Evolutionary conservation across 257 asterid genomes (phyloP).

Genomic region (Solanum tarijense): DNA sequence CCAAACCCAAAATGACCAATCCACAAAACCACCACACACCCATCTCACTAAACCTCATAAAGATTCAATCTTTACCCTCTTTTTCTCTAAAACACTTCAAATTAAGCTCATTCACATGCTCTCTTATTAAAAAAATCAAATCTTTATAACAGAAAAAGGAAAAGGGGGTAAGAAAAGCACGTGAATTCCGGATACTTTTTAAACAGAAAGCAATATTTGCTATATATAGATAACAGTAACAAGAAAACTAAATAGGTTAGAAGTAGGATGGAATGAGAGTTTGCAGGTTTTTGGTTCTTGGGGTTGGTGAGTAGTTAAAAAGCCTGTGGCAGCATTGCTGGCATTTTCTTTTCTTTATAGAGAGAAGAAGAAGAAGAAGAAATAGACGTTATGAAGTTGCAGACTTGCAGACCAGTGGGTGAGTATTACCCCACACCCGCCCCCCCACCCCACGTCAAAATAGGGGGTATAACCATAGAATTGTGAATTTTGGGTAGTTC

Average conservation of each 20-base stretch:
- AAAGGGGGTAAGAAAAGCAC: slow-evolving; percentile 20
- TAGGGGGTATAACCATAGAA: slow-evolving; percentile 4
- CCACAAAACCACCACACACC: slow-evolving; percentile 32
- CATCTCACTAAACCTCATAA: slow-evolving; percentile 19
- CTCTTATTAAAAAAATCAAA: not conserved
- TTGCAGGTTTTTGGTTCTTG: not conserved
- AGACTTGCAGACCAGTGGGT: not conserved
- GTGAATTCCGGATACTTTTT: slow-evolving; percentile 45
- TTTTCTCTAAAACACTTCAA: not conserved
- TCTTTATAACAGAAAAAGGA: not conserved
- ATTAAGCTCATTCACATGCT: not conserved
- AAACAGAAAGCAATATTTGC: slow-evolving; percentile 19
- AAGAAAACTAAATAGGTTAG: not conserved
- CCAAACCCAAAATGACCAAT: slow-evolving; percentile 17
- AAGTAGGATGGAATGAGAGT: slow-evolving; percentile 3
- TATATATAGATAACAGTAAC: slow-evolving; percentile 7
- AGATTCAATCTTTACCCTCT: not conserved
- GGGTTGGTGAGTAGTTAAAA: not conserved
- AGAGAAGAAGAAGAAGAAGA: not conserved
- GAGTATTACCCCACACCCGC: not conserved
- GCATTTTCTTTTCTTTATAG: slow-evolving; percentile 14
- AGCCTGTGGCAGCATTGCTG: slow-evolving; percentile 11
- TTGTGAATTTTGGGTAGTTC: not conserved
- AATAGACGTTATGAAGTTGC: slow-evolving; percentile 36
- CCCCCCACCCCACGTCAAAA: not conserved